Percentiles rank a stretch among this genome's conserved stretches.
phyloP scores from a whole-genome alignment of 441 rosid genomes.

The Syzygium malaccense region DNA sequence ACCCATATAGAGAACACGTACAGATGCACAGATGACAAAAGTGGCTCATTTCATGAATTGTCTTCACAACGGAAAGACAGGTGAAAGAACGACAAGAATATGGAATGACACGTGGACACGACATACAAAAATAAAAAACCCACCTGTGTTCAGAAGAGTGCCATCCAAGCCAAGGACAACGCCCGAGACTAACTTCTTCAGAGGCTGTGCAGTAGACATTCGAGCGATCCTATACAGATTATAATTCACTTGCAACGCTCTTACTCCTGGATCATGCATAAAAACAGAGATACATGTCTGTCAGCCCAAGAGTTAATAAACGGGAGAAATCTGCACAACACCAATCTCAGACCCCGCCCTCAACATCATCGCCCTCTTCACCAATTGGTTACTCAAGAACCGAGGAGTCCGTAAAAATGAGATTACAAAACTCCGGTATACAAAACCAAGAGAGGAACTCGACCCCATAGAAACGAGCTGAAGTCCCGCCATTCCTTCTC shows the following conservation, averaged over 20 bases:
- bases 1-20: not conserved
- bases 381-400: not conserved
- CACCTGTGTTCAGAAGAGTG: slow-evolving; percentile 76
- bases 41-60: not conserved
- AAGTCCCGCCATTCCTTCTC: not conserved
- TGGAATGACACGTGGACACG: not conserved
- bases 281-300: not conserved
- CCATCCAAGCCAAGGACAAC: slow-evolving; percentile 89
- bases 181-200: slow-evolving; percentile 48
- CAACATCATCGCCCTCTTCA: not conserved
- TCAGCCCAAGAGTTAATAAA: not conserved
- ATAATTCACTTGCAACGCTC: not conserved
- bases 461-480: not conserved
- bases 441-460: not conserved
- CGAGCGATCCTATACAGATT: not conserved
- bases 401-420: not conserved
- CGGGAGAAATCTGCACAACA: not conserved
- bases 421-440: not conserved
- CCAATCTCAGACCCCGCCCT: not conserved
- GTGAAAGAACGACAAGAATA: not conserved
- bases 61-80: not conserved
- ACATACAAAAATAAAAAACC: not conserved
- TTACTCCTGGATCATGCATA: not conserved
- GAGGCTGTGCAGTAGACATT: slow-evolving; percentile 31
- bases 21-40: not conserved